phyloP scores from a whole-genome alignment of 805 yeast species.

The Barnettozyma populi region DNA sequence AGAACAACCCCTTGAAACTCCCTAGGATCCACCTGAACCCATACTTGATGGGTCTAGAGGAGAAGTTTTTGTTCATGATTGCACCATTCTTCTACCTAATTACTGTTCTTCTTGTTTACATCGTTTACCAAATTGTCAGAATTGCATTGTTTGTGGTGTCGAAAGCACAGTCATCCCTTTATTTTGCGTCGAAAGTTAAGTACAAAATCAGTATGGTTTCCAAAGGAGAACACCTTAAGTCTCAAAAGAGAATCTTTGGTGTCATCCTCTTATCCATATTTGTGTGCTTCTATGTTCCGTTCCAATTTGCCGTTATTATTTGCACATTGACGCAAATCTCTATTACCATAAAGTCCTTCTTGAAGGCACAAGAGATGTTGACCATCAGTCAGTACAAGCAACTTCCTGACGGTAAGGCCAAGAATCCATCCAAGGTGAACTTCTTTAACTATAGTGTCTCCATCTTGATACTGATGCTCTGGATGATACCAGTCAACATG shows the following conservation, averaged over 20 bases:
- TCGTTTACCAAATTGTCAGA: constrained; percentile 25
- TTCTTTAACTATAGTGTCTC: constrained; percentile 58
- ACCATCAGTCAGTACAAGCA: not conserved
- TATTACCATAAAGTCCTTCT: constrained; percentile 38
- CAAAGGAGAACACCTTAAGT: not conserved
- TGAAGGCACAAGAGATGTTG: not conserved
- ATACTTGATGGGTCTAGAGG: constrained; percentile 66
- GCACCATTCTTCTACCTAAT: constrained; percentile 52
- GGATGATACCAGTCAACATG: constrained; percentile 73
- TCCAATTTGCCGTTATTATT: constrained; percentile 69
- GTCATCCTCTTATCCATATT: constrained; percentile 31
- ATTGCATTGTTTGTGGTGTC: not conserved
- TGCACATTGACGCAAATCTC: constrained; percentile 52
- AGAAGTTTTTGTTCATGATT: constrained; percentile 45
- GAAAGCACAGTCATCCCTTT: not conserved
- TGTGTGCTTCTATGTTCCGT: constrained; percentile 67
- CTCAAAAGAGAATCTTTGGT: constrained; percentile 14
- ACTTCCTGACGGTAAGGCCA: constrained; percentile 1
- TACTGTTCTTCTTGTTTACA: constrained; percentile 38
- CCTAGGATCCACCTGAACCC: constrained; percentile 43
- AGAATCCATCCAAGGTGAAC: constrained; percentile 17
- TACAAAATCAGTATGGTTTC: not conserved
- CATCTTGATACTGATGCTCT: constrained; percentile 59
- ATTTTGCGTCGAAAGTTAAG: constrained; percentile 7
- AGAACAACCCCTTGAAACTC: constrained; percentile 41